Evolutionary conservation across 2,329 filamentous ascomycete genomes (phyloP).

Genomic region (Hymenotorrendiella dingleyae): DNA sequence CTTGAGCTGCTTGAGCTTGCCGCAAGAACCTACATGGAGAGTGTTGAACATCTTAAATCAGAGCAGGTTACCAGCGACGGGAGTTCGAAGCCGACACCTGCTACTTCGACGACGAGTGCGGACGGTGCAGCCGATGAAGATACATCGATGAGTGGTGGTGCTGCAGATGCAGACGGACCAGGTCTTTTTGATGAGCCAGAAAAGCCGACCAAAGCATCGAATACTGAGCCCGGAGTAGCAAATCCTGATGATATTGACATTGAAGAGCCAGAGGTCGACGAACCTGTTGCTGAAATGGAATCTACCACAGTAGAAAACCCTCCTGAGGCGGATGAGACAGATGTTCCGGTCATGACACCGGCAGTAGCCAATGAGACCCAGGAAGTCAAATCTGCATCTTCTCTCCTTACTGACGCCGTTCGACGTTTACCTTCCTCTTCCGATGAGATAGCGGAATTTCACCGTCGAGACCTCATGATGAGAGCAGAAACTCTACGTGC

Average conservation of each 20-base stretch:
- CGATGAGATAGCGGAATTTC: neutral
- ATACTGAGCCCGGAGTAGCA: conserved; percentile 12
- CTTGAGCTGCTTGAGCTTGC: conserved; percentile 46
- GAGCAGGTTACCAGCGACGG: conserved; percentile 8
- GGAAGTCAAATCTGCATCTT: neutral
- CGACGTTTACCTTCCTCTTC: neutral
- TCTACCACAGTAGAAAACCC: conserved; percentile 6
- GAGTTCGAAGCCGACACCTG: conserved; percentile 18
- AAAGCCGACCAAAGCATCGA: conserved; percentile 11
- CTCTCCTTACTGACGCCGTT: neutral
- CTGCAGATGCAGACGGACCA: conserved; percentile 8
- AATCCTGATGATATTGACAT: conserved; percentile 33
- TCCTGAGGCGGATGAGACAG: neutral
- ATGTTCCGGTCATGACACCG: neutral
- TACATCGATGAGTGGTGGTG: conserved; percentile 9
- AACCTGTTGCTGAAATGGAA: conserved; percentile 23
- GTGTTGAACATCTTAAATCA: conserved; percentile 2
- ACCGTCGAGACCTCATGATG: conserved; percentile 3
- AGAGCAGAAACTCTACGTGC: conserved; percentile 7
- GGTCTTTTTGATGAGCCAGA: conserved; percentile 23
- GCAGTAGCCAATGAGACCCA: neutral
- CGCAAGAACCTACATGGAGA: conserved; percentile 42
- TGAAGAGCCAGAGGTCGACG: conserved; percentile 25
- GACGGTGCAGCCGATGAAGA: conserved; percentile 10
- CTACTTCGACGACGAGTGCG: conserved; percentile 13